Evolutionary conservation across 2,329 filamentous ascomycete genomes (phyloP), one percentile per base, ranked within the genome.

Genomic region (Talaromyces sp.): DNA sequence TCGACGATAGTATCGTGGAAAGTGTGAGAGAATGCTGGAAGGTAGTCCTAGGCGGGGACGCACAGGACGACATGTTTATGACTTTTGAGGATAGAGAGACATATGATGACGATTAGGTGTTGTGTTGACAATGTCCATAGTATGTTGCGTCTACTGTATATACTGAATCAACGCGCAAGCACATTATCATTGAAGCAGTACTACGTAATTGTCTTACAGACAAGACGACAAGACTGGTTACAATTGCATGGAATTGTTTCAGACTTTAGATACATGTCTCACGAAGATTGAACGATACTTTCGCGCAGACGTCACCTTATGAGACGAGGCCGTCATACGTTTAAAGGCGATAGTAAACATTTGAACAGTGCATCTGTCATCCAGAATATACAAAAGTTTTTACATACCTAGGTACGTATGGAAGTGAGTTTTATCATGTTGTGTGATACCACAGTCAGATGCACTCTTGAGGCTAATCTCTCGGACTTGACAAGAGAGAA

Each of bases 1-100:
- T 96, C 63, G 84, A 91, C 65, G 93, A 97, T 64, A 68, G 75
- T 0, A 76, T 85, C 1, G 73, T 97, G 9, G 81, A 84, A 6
- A 73, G 83, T 25, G 89, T 96, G 1, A 83, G 83, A 60, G 72
- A 81, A 9, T 84, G 86, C 6, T 97, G 92, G 91, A 77, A 81
- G 61, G 75, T 78, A 51, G 79, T 91, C 3, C 77, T 83, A 63
- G 82, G 80, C 9, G 74, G 76, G 1, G 78, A 80, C 4, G 75
- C 71, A 1, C 76, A 76, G 17, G 77, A 77, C 17, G 75, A 76
- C 17, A 70, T 81, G 45, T 97, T 94, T 66, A 86, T 97, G 82
- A 78, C 81, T 19, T 96, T 96, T 70, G 82, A 87, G 51, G 89
- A 94, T 60, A 81, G 90, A 22, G 86, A 60, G 43, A 39, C 21